Evolutionary conservation across 2,329 filamentous ascomycete genomes (phyloP).

Genomic region (Parasarocladium wereldwijsianum): DNA sequence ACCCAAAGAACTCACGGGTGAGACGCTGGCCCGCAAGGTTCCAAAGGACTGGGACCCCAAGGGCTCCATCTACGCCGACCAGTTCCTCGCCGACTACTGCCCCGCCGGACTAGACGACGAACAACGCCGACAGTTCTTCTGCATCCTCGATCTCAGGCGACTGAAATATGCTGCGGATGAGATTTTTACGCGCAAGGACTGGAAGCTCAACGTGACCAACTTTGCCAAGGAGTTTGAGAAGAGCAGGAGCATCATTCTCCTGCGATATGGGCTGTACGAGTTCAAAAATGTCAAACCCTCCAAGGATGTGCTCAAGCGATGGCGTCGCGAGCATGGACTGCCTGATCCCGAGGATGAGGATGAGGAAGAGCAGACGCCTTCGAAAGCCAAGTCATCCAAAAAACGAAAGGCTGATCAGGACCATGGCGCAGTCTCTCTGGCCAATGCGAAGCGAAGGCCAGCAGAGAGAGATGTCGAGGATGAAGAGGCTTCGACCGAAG

Average conservation of each 20-base stretch:
- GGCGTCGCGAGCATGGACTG: conserved; percentile 41
- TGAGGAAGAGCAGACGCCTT: conserved; percentile 17
- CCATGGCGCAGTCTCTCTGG: conserved; percentile 20
- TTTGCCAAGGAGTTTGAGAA: conserved; percentile 52
- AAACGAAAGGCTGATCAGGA: conserved; percentile 46
- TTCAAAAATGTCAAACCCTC: conserved; percentile 48
- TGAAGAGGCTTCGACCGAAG: conserved; percentile 4
- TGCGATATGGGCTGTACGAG: conserved; percentile 47
- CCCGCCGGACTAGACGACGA: conserved; percentile 42
- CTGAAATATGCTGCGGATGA: conserved; percentile 48
- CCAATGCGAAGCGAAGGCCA: conserved; percentile 35
- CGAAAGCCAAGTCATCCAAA: conserved; percentile 19
- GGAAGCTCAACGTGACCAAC: conserved; percentile 47
- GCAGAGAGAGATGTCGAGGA: conserved; percentile 22
- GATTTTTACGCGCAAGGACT: conserved; percentile 45
- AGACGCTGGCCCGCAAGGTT: conserved; percentile 36
- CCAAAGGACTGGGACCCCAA: conserved; percentile 35
- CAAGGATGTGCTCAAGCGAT: conserved; percentile 40
- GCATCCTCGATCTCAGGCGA: conserved; percentile 44
- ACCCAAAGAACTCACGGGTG: conserved; percentile 39
- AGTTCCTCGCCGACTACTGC: conserved; percentile 42
- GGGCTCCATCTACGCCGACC: conserved; percentile 44
- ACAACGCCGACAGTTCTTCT: conserved; percentile 47
- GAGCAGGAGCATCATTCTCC: conserved; percentile 44
- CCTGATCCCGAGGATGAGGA: conserved; percentile 32